These are phyloP conservation scores for Capsaspora owczarzaki DNA, from an alignment of 78 protist genomes.

Conservation along the genomic window DNA sequence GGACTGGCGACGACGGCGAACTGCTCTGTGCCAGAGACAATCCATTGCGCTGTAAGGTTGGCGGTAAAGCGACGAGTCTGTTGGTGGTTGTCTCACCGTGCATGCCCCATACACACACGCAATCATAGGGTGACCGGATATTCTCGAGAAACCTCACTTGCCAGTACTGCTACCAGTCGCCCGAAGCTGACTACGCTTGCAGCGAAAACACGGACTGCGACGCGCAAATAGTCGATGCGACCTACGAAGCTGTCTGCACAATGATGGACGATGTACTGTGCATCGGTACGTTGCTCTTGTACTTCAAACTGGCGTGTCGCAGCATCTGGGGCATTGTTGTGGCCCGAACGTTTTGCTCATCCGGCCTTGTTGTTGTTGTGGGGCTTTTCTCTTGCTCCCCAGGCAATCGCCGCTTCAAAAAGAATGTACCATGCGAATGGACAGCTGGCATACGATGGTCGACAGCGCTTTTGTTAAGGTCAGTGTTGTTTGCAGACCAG, in stretches of 20 bases:
- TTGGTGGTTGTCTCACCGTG: background rate
- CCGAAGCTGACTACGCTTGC: background rate
- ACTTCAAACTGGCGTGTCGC: background rate
- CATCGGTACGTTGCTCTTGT: background rate
- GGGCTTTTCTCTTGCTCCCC: background rate
- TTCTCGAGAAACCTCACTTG: background rate
- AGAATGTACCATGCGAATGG: background rate
- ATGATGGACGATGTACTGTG: background rate
- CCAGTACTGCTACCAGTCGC: slow-evolving; percentile 16
- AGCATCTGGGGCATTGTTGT: background rate
- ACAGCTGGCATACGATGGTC: background rate
- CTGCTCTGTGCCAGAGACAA: background rate
- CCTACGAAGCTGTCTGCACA: background rate
- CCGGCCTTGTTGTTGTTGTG: background rate
- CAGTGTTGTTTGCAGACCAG: background rate
- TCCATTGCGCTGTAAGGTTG: background rate
- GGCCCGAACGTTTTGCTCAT: background rate
- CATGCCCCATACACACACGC: background rate
- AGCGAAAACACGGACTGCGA: background rate
- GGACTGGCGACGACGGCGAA: background rate
- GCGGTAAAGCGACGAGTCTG: background rate
- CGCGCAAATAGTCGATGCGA: background rate
- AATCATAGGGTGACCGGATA: background rate
- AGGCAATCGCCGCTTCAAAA: background rate
- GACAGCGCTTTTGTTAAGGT: slow-evolving; percentile 12